phyloP scores from a whole-genome alignment of 805 yeast species.

The Saturnispora kantuleensis region DNA sequence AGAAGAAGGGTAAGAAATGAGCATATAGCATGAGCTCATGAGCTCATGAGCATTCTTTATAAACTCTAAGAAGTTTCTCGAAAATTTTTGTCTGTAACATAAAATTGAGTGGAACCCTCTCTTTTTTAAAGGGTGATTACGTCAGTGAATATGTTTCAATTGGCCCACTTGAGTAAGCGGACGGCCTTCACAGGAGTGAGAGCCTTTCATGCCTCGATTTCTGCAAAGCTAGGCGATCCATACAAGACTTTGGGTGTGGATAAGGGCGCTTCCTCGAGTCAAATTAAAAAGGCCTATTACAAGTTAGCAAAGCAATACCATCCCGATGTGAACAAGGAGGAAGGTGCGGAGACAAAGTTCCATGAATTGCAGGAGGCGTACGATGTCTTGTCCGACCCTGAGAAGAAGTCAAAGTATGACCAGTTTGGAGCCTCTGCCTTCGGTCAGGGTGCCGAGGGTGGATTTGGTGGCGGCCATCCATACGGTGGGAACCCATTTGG shows the following conservation, averaged over 20 bases:
- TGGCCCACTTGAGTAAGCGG: background rate
- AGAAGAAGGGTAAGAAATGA: constrained; percentile 32
- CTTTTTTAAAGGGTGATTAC: no score
- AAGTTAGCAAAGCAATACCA: constrained; percentile 88
- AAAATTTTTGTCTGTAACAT: background rate
- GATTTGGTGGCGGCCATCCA: constrained; percentile 30
- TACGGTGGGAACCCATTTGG: constrained; percentile 36
- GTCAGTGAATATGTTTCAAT: constrained; percentile 5
- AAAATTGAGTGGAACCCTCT: background rate
- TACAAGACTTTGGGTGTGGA: constrained; percentile 75
- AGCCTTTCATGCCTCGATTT: constrained; percentile 35
- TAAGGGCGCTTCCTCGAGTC: constrained; percentile 60
- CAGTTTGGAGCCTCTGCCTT: constrained; percentile 86
- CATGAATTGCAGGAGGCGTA: constrained; percentile 93
- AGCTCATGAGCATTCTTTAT: background rate
- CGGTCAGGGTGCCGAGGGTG: constrained; percentile 47
- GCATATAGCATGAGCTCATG: background rate
- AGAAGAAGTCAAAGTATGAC: constrained; percentile 81
- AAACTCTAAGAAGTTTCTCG: background rate
- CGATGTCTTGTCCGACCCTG: constrained; percentile 78
- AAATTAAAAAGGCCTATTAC: constrained; percentile 90
- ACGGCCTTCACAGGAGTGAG: constrained; percentile 7
- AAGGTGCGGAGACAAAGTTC: constrained; percentile 77
- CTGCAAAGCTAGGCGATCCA: constrained; percentile 50
- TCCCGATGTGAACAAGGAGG: constrained; percentile 93